These are phyloP conservation scores for Xylaria sp. DNA, from an alignment of 2,329 filamentous ascomycete genomes.

Conservation along the genomic window DNA sequence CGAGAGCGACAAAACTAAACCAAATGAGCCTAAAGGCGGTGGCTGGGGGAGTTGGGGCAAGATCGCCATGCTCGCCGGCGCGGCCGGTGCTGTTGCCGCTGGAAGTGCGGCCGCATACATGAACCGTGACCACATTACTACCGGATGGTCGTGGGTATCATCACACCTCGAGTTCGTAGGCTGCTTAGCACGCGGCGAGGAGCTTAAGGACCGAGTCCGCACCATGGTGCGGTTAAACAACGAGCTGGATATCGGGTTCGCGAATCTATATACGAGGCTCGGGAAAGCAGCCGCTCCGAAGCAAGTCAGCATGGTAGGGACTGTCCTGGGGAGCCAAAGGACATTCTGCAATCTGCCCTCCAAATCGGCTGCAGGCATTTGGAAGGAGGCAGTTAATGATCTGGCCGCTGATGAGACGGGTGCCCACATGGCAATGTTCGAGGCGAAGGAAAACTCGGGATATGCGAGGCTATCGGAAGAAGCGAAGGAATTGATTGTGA, in stretches of 20 bases:
- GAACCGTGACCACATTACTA: slow-evolving; percentile 80
- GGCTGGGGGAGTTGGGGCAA: slow-evolving; percentile 85
- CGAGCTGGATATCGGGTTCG: slow-evolving; percentile 78
- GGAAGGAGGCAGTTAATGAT: slow-evolving; percentile 81
- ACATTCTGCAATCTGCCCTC: slow-evolving; percentile 90
- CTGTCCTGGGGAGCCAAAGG: slow-evolving; percentile 73
- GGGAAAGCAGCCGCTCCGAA: slow-evolving; percentile 72
- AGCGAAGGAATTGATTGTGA: slow-evolving; percentile 71
- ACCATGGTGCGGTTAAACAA: slow-evolving; percentile 71
- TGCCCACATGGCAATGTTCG: slow-evolving; percentile 87
- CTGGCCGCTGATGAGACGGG: slow-evolving; percentile 79
- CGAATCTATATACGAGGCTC: slow-evolving; percentile 87
- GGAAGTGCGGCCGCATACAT: slow-evolving; percentile 87
- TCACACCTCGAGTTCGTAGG: slow-evolving; percentile 95
- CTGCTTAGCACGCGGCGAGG: slow-evolving; percentile 84
- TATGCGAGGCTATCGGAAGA: slow-evolving; percentile 74
- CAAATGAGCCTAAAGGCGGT: slow-evolving; percentile 39
- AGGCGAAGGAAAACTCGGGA: slow-evolving; percentile 74
- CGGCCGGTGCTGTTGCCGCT: slow-evolving; percentile 82
- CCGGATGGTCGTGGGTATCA: slow-evolving; percentile 82
- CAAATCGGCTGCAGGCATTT: slow-evolving; percentile 63
- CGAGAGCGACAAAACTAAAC: slow-evolving; percentile 45
- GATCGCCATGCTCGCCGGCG: slow-evolving; percentile 86
- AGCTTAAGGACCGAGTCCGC: slow-evolving; percentile 79
- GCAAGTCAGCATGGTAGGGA: slow-evolving; percentile 63